phyloP scores from a whole-genome alignment of 495 filamentous ascomycete genomes.

The Xylaria flabelliformis region DNA sequence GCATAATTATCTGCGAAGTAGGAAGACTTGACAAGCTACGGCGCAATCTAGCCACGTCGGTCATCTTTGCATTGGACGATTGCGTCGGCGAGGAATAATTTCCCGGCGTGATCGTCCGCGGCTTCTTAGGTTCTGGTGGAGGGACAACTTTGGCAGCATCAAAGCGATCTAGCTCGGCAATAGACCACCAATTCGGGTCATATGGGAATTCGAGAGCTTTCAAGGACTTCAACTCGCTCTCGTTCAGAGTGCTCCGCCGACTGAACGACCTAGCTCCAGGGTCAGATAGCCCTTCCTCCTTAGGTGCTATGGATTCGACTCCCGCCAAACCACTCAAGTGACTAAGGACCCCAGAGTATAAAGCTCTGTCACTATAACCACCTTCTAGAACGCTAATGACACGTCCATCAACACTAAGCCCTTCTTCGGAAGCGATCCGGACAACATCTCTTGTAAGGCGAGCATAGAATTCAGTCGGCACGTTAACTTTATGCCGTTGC shows the following conservation, averaged over 20 bases:
- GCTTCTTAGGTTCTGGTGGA: conserved; percentile 57
- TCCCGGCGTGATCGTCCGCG: conserved; percentile 58
- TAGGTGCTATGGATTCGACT: conserved; percentile 48
- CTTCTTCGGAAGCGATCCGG: conserved; percentile 79
- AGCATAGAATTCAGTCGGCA: conserved; percentile 96
- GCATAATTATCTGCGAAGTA: conserved; percentile 23
- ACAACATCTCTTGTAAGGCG: conserved; percentile 85
- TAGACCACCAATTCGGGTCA: conserved; percentile 79
- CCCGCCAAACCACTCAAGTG: conserved; percentile 81
- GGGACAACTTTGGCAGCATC: conserved; percentile 60
- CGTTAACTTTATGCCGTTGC: conserved; percentile 93
- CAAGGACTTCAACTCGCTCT: conserved; percentile 30
- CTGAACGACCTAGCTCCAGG: conserved; percentile 49
- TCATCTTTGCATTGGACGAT: conserved; percentile 39
- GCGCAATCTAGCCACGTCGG: conserved; percentile 43
- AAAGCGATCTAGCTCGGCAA: conserved; percentile 68
- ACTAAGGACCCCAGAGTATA: conserved; percentile 85
- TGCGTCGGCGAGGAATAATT: conserved; percentile 68
- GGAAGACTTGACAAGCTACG: conserved; percentile 38
- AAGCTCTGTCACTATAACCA: conserved; percentile 89
- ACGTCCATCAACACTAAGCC: conserved; percentile 76
- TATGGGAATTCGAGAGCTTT: conserved; percentile 52
- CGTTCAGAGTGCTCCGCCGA: conserved; percentile 42
- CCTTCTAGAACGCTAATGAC: conserved; percentile 94
- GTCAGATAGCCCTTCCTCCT: conserved; percentile 45